Conservation (phyloP, 1,284 basidiomycete genomes). For the Butyriboletus appendiculatus region DNA sequence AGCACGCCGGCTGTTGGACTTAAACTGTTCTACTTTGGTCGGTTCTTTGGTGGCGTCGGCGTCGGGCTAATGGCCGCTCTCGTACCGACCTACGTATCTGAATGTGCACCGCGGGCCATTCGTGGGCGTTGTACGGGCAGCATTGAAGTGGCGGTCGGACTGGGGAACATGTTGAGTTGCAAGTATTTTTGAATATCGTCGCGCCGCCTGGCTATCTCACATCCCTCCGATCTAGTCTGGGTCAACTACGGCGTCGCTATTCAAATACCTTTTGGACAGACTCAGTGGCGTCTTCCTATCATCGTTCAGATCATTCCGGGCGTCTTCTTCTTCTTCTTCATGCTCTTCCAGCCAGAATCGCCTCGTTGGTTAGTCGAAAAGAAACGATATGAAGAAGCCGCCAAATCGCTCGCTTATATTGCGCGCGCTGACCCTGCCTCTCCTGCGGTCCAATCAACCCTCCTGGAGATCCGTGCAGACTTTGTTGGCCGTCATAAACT, state of each 20-base stretch:
- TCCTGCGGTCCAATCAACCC: conserved; percentile 43
- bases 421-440: conserved; percentile 43
- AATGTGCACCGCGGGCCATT: conserved; percentile 56
- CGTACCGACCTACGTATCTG: conserved; percentile 59
- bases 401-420: conserved; percentile 49
- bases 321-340: conserved; percentile 44
- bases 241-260: conserved; percentile 47
- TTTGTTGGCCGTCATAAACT: conserved; percentile 46
- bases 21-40: conserved; percentile 46
- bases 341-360: conserved; percentile 58
- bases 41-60: conserved; percentile 49
- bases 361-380: conserved; percentile 65
- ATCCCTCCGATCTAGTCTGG: conserved; percentile 39
- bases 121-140: conserved; percentile 58
- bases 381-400: conserved; percentile 52
- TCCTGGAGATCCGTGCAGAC: conserved; percentile 53
- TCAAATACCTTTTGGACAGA: conserved; percentile 37
- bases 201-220: conserved; percentile 4
- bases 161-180: conserved; percentile 54
- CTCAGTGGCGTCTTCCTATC: conserved; percentile 58
- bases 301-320: conserved; percentile 56
- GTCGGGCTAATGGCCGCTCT: conserved; percentile 54
- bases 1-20: conserved; percentile 40
- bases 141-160: conserved; percentile 54
- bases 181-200: conserved; percentile 25